Conservation (phyloP, 208 protist species). For the Angomonas deanei region DNA sequence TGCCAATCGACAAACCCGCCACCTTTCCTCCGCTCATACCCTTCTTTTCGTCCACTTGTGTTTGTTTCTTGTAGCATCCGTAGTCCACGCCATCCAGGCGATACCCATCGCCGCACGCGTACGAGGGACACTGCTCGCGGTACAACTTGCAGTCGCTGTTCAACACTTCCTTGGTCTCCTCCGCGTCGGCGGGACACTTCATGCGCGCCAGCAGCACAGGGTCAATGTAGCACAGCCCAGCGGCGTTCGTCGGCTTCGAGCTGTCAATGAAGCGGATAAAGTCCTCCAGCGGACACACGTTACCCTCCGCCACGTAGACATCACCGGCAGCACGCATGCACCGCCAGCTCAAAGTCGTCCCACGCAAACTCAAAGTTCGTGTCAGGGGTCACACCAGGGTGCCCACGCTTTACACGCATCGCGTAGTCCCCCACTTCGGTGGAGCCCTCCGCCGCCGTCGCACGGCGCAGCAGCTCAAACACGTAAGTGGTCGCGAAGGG, state of each 20-base stretch:
- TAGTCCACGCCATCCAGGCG: constrained; percentile 25
- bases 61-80: constrained; percentile 17
- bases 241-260: constrained; percentile 30
- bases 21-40: not conserved
- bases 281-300: constrained; percentile 30
- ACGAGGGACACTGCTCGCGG: constrained; percentile 32
- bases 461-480: constrained; percentile 37
- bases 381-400: constrained; percentile 36
- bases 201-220: constrained; percentile 24
- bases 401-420: constrained; percentile 46
- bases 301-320: constrained; percentile 16
- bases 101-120: constrained; percentile 40
- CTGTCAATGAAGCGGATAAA: constrained; percentile 48
- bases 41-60: not conserved
- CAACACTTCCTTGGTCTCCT: constrained; percentile 5
- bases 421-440: constrained; percentile 9
- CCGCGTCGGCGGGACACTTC: constrained; percentile 29
- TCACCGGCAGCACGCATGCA: constrained; percentile 20
- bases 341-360: constrained; percentile 18
- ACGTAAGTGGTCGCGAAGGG: constrained; percentile 57
- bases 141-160: constrained; percentile 30
- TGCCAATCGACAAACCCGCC: too few relatives aligned
- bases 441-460: not conserved
- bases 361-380: constrained; percentile 23
- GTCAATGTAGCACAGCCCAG: constrained; percentile 58